These are phyloP conservation scores for Thelephora terrestris DNA, from an alignment of 1,284 basidiomycete genomes.

Conservation along the genomic window DNA sequence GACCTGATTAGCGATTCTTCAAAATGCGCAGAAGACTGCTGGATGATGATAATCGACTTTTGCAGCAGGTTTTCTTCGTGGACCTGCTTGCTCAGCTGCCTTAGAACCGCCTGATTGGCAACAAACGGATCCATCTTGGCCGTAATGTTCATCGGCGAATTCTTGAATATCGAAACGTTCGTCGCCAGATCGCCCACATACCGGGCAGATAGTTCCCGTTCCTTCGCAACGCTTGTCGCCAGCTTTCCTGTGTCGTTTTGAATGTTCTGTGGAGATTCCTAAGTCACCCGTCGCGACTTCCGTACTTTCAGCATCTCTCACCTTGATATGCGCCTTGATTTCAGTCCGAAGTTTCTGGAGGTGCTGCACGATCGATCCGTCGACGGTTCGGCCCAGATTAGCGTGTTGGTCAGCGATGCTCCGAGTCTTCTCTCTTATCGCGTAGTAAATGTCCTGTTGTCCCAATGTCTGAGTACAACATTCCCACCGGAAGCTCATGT, in stretches of 20 bases:
- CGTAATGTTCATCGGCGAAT: slow-evolving; percentile 85
- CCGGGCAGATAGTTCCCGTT: slow-evolving; percentile 85
- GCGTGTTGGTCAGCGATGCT: slow-evolving; percentile 94
- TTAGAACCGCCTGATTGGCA: slow-evolving; percentile 72
- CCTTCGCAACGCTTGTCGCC: slow-evolving; percentile 87
- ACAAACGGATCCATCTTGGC: slow-evolving; percentile 84
- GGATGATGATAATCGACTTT: slow-evolving; percentile 99
- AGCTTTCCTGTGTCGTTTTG: slow-evolving; percentile 97
- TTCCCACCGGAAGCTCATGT: background rate
- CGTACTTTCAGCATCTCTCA: slow-evolving; percentile 18
- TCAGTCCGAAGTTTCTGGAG: slow-evolving; percentile 89
- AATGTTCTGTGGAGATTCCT: slow-evolving; percentile 59
- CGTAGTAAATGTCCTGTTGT: slow-evolving; percentile 83
- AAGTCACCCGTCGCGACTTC: too few relatives aligned
- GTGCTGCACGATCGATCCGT: slow-evolving; percentile 96
- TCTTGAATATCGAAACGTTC: slow-evolving; percentile 86
- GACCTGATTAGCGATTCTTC: slow-evolving; percentile 95
- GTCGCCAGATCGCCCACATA: slow-evolving; percentile 84
- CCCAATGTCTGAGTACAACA: slow-evolving; percentile 2
- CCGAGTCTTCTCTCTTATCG: slow-evolving; percentile 90
- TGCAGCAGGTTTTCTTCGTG: slow-evolving; percentile 97
- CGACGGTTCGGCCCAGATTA: slow-evolving; percentile 92
- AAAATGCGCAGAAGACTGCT: slow-evolving; percentile 95
- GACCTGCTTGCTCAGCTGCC: slow-evolving; percentile 89
- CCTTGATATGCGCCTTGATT: slow-evolving; percentile 97